Conservation (phyloP, 163 green algal genomes). For the Chlorella variabilis region DNA sequence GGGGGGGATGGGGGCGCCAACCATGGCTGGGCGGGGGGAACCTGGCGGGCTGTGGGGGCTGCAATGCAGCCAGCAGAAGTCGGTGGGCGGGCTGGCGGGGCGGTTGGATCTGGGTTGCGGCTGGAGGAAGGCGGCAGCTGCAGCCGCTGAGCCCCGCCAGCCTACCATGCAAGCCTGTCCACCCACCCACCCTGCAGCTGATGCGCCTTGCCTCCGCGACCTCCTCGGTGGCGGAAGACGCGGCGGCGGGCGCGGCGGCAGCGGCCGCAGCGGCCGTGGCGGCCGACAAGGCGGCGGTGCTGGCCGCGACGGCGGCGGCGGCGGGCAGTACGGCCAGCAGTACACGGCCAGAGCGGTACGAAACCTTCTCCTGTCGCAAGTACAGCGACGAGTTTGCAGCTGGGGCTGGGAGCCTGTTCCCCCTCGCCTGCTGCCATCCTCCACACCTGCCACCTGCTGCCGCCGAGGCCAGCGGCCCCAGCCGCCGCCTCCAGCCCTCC, state of each 20-base stretch:
- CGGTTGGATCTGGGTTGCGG: too few species aligned
- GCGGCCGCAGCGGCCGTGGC: neutral
- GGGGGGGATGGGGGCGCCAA: neutral
- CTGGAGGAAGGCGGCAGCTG: too few species aligned
- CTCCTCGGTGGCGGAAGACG: neutral
- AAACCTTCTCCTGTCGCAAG: conserved; percentile 3
- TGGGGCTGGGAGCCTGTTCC: neutral
- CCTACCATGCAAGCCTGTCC: too few species aligned
- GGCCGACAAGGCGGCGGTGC: neutral
- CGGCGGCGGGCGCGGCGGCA: neutral
- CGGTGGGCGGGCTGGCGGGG: neutral
- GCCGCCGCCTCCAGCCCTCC: too few species aligned
- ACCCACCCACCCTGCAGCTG: neutral
- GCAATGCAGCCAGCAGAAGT: neutral
- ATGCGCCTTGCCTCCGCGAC: neutral
- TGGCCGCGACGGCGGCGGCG: neutral
- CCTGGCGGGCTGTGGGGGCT: neutral
- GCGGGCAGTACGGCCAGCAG: neutral
- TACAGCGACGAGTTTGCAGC: conserved; percentile 24
- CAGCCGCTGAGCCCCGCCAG: too few species aligned
- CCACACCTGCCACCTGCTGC: too few species aligned
- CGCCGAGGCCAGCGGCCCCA: too few species aligned
- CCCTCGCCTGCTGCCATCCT: neutral
- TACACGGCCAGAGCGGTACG: neutral
- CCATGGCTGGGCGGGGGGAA: neutral